These are phyloP conservation scores for Trichoderma endophyticum DNA, from an alignment of 2,329 filamentous ascomycete species.

Conservation along the genomic window DNA sequence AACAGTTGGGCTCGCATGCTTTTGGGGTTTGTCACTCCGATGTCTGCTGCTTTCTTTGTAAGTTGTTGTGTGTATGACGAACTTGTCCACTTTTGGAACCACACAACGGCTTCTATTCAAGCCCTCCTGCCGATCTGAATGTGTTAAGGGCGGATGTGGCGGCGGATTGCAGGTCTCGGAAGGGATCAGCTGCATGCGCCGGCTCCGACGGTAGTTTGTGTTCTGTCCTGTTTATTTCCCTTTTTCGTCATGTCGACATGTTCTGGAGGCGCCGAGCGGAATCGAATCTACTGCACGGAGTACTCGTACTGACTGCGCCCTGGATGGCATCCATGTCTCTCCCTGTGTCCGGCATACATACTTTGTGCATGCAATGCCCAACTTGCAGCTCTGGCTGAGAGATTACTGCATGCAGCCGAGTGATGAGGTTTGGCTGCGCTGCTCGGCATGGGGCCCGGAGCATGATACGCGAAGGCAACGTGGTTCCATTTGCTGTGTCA, in stretches of 20 bases:
- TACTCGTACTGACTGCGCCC: background rate
- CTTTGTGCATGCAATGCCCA: background rate
- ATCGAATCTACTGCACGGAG: background rate
- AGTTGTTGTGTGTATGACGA: constrained; percentile 2
- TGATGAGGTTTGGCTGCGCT: constrained; percentile 2
- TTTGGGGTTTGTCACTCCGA: background rate
- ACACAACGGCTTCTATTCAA: background rate
- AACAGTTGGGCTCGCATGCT: constrained; percentile 11
- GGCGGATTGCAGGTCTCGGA: constrained; percentile 9
- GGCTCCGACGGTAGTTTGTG: constrained; percentile 5
- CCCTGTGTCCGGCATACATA: background rate
- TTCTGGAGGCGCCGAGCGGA: background rate
- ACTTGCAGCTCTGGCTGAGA: background rate
- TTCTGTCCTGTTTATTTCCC: background rate
- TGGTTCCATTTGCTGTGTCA: constrained; percentile 7
- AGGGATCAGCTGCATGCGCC: constrained; percentile 15
- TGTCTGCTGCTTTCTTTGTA: background rate
- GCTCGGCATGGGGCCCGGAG: constrained; percentile 1
- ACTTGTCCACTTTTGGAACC: background rate
- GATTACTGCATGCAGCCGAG: constrained; percentile 10
- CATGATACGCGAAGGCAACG: constrained; percentile 8
- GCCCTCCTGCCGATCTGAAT: constrained; percentile 15
- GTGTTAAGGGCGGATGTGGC: constrained; percentile 12
- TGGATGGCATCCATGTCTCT: background rate
- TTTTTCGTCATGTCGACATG: background rate